Base-by-base conservation (phyloP, 148 eudicot species). In the Pharnaceum exiguum region DNA sequence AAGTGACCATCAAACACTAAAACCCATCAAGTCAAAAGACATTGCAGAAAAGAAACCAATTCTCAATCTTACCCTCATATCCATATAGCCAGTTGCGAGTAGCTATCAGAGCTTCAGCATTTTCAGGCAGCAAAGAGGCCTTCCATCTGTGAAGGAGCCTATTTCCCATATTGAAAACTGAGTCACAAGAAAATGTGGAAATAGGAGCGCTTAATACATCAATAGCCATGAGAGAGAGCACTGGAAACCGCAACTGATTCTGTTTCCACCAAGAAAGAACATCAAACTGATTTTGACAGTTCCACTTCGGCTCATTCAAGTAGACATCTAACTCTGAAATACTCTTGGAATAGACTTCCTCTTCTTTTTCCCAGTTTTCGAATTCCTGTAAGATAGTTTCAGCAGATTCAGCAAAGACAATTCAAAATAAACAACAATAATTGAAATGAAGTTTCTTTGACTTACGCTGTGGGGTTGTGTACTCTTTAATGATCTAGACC, bases 241-340 rank as follows among this genome's bases (percentile, higher is more conserved):
- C 25, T 19, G 48, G 48, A 45, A 45, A 45, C 18, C 48, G 48
- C 11, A 2, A 5, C 22, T 45, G 48, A 17, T 45, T 45, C 12
- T 45, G 25, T 45, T 45, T 45, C 48, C 48, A 45, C 48, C 48
- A 45, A 45, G 25, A 45, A 1, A 45, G 18, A 45, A 45, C 48
- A 45, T 45, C 48, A 0, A 45, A 19, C 24, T 45, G 18, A 45
- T 45, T 26, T 17, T 22, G 24, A 18, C 6, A 21, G 8, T 45
- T 26, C 2, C 18, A 21, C n/a, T n/a, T n/a, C n/a, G 48, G 48
- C 18, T 45, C 48, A 11, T 18, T 5, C 48, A 45, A 19, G 22
- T 18, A 45, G 5, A 45, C 11, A 18, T 45, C 48, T 26, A 45
- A 45, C 24, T 45, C 25, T 45, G 48, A 45, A 26, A 5, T 45